Conservation (phyloP, 1,139 yeast genomes). For the Lodderomyces theae region DNA sequence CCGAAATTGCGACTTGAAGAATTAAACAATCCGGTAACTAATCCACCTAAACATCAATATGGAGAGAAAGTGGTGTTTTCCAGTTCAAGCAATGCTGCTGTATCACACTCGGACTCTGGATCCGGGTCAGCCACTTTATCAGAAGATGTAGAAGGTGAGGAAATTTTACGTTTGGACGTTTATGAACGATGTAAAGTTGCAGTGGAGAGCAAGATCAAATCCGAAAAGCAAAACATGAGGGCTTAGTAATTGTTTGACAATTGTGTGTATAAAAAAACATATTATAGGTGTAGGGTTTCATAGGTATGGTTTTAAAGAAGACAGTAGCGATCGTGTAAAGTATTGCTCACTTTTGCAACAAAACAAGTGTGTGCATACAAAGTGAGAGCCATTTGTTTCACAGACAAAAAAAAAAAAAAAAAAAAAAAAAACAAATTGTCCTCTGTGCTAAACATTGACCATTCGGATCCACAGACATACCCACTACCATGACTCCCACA, state of each 20-base stretch:
- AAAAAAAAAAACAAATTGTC: no score
- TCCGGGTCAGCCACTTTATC: slow-evolving; percentile 3
- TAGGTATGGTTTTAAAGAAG: neutral
- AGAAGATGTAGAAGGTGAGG: slow-evolving; percentile 7
- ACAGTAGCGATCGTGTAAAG: no score
- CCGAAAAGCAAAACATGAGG: slow-evolving; percentile 16
- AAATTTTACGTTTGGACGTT: slow-evolving; percentile 15
- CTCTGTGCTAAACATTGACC: no score
- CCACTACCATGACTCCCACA: no score
- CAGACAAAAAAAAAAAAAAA: neutral
- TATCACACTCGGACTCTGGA: neutral
- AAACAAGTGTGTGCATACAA: no score
- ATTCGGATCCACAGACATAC: no score
- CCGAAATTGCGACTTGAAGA: slow-evolving; percentile 24
- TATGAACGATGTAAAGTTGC: slow-evolving; percentile 31
- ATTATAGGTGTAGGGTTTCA: neutral
- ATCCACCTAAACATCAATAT: slow-evolving; percentile 16
- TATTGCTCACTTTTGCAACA: no score
- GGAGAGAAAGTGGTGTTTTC: neutral
- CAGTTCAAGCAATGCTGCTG: no score
- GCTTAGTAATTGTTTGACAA: no score
- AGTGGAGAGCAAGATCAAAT: slow-evolving; percentile 22
- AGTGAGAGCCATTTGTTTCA: no score
- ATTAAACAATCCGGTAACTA: slow-evolving; percentile 24
- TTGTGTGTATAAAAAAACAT: no score